Conservation (phyloP, 305 asterid species). For the Fraxinus albicans region DNA sequence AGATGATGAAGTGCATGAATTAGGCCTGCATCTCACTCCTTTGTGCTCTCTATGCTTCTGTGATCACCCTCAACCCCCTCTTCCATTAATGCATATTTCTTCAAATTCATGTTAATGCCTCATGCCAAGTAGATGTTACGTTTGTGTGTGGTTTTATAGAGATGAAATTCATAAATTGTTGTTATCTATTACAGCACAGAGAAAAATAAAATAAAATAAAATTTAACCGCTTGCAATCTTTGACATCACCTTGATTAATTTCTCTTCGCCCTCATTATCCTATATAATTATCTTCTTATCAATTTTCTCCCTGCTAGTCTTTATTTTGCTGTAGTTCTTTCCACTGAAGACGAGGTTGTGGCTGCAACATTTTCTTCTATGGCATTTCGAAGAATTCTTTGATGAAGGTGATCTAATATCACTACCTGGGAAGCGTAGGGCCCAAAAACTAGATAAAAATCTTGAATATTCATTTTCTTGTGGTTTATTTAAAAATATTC, state of each 20-base stretch:
- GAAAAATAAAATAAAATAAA: too few relatives aligned
- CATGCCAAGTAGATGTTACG: background rate
- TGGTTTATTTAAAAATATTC: background rate
- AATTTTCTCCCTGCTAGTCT: background rate
- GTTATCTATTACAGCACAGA: background rate
- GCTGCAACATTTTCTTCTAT: background rate
- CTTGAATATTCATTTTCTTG: background rate
- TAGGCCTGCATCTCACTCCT: constrained; percentile 23
- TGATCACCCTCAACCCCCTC: constrained; percentile 41
- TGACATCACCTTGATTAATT: background rate
- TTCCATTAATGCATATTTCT: background rate
- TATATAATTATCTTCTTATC: background rate
- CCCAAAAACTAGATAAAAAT: too few relatives aligned
- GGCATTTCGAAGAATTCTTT: background rate
- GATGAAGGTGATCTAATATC: background rate
- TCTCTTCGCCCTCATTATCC: background rate
- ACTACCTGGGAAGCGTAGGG: background rate
- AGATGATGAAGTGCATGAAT: constrained; percentile 41
- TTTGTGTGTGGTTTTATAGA: background rate
- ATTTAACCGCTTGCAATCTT: background rate
- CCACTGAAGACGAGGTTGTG: background rate
- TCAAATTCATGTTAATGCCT: background rate
- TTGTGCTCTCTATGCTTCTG: constrained; percentile 55
- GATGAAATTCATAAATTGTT: background rate
- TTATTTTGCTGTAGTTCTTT: background rate